phyloP scores from a whole-genome alignment of 1,284 basidiomycete species.

The Ceratobasidium papillatum region DNA sequence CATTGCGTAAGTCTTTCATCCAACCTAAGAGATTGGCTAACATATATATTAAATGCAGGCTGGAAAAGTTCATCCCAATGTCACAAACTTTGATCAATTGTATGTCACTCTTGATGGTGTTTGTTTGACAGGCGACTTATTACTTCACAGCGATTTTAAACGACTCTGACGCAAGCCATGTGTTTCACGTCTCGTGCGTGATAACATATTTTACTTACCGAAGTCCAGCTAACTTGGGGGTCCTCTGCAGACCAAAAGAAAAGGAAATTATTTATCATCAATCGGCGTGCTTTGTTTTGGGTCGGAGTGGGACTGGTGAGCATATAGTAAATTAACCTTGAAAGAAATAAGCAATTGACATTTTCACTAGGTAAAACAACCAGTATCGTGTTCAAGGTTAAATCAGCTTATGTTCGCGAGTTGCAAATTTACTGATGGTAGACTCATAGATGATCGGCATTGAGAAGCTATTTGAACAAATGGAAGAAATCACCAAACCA shows the following conservation, averaged over 20 bases:
- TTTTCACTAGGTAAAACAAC: conserved; percentile 43
- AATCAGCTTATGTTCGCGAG: conserved; percentile 51
- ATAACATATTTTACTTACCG: too few relatives aligned
- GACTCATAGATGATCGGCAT: conserved; percentile 65
- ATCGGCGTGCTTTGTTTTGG: conserved; percentile 71
- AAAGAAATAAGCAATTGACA: not conserved
- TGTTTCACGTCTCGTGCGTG: conserved; percentile 66
- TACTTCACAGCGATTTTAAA: conserved; percentile 56
- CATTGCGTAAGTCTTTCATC: conserved; percentile 57
- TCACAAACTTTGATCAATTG: conserved; percentile 67
- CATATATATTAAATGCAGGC: conserved; percentile 51
- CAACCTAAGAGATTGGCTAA: conserved; percentile 23
- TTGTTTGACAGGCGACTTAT: conserved; percentile 49
- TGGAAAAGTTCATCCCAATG: conserved; percentile 71
- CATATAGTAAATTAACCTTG: not conserved
- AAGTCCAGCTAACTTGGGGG: too few relatives aligned
- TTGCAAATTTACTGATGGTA: not conserved
- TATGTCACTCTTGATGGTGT: conserved; percentile 48
- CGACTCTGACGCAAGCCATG: conserved; percentile 59
- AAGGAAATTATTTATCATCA: conserved; percentile 68
- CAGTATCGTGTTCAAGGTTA: conserved; percentile 44
- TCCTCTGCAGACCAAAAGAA: conserved; percentile 60
- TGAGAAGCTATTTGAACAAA: conserved; percentile 52
- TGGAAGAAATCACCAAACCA: conserved; percentile 53
- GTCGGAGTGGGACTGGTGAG: conserved; percentile 71